These are phyloP conservation scores for Hypoxylon cercidicola DNA, from an alignment of 495 filamentous ascomycete genomes.

Conservation along the genomic window DNA sequence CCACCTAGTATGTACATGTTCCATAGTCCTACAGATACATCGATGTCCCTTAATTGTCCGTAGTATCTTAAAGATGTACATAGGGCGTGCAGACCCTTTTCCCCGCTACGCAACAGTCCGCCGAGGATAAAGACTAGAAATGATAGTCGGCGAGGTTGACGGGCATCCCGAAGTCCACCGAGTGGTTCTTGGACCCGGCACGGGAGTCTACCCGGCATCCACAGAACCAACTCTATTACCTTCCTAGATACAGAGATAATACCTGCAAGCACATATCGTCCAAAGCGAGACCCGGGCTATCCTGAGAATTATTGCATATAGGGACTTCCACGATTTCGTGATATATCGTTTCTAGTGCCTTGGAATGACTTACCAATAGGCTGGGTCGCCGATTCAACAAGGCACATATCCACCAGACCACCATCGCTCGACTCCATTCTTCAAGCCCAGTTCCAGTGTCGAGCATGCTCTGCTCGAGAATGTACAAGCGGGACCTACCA, in stretches of 20 bases:
- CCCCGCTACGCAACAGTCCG: conserved; percentile 10
- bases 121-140: conserved; percentile 9
- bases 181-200: conserved; percentile 5
- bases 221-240: background rate
- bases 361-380: conserved; percentile 21
- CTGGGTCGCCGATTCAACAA: conserved; percentile 15
- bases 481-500: background rate
- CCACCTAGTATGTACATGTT: conserved; percentile 2
- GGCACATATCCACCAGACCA: background rate
- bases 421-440: background rate
- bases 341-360: conserved; percentile 11
- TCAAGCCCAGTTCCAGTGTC: background rate
- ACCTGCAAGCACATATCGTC: background rate
- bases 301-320: background rate
- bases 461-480: too few species aligned
- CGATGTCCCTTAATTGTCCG: conserved; percentile 5
- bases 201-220: conserved; percentile 17
- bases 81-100: conserved; percentile 1
- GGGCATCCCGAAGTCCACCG: conserved; percentile 12
- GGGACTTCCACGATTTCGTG: conserved; percentile 12
- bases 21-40: conserved; percentile 1
- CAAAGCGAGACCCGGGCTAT: background rate
- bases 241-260: background rate
- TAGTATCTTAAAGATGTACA: background rate
- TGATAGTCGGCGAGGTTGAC: conserved; percentile 12